A percentile compares a stretch with the other conserved stretches of the same genome.
These are phyloP conservation scores for Aureoboletus auriporus DNA, from an alignment of 768 basidiomycete species.

Conservation along the genomic window DNA sequence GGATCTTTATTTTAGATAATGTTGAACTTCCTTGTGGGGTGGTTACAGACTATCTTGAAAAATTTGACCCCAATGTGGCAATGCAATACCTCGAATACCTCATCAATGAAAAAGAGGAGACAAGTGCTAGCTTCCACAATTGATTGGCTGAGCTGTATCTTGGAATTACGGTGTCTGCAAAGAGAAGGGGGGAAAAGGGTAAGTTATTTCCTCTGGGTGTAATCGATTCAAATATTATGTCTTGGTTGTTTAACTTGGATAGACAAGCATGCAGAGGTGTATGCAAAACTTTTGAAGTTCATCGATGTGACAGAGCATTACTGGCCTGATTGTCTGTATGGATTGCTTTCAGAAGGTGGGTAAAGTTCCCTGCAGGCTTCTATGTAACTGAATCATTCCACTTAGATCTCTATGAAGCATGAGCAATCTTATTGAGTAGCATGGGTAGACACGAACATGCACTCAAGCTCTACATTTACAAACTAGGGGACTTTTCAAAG, in stretches of 20 bases:
- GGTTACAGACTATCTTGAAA: slow-evolving; percentile 77
- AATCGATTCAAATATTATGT: background rate
- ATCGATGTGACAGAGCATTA: slow-evolving; percentile 69
- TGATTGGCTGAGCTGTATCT: slow-evolving; percentile 87
- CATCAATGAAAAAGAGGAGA: slow-evolving; percentile 70
- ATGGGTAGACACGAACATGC: slow-evolving; percentile 91
- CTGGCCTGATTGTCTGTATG: slow-evolving; percentile 75
- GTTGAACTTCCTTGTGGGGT: slow-evolving; percentile 78
- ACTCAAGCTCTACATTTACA: slow-evolving; percentile 91
- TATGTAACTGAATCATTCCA: background rate
- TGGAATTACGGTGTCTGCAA: slow-evolving; percentile 55
- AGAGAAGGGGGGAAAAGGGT: slow-evolving; percentile 59
- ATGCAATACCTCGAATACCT: slow-evolving; percentile 82
- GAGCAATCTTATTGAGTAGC: slow-evolving; percentile 86
- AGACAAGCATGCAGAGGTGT: slow-evolving; percentile 51
- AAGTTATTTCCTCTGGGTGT: slow-evolving; percentile 13
- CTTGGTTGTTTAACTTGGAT: background rate
- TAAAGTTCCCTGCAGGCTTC: background rate
- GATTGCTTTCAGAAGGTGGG: slow-evolving; percentile 77
- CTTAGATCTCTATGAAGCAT: slow-evolving; percentile 83
- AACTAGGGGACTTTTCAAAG: slow-evolving; percentile 74
- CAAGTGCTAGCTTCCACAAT: slow-evolving; percentile 72
- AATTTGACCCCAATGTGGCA: slow-evolving; percentile 64
- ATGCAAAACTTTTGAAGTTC: slow-evolving; percentile 71
- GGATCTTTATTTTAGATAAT: slow-evolving; percentile 97